These are phyloP conservation scores for Calonectria montana DNA, from an alignment of 2,329 filamentous ascomycete genomes.

Conservation along the genomic window DNA sequence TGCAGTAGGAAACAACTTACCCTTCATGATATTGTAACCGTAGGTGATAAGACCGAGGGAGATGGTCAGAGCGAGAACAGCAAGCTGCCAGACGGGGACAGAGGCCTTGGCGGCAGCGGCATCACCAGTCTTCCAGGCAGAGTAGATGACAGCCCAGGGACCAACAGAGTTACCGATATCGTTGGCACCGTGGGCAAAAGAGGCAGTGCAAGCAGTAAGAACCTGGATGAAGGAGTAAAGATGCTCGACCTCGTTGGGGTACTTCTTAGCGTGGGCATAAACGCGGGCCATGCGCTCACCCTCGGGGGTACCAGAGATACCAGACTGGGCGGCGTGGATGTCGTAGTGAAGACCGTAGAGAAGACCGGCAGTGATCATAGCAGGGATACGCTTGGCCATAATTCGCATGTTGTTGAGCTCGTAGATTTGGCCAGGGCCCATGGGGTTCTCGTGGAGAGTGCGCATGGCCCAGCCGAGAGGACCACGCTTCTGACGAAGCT, in stretches of 20 bases:
- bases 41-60: constrained; percentile 78
- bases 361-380: constrained; percentile 69
- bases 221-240: constrained; percentile 76
- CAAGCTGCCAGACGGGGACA: constrained; percentile 82
- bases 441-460: constrained; percentile 76
- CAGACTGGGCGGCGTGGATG: constrained; percentile 79
- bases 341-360: constrained; percentile 85
- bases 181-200: constrained; percentile 82
- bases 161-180: constrained; percentile 80
- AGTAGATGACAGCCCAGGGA: constrained; percentile 77
- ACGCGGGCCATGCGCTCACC: constrained; percentile 70
- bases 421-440: constrained; percentile 78
- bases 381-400: constrained; percentile 74
- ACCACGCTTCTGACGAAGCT: constrained; percentile 70
- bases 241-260: constrained; percentile 78
- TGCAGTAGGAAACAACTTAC: constrained; percentile 51
- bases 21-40: constrained; percentile 88
- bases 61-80: constrained; percentile 72
- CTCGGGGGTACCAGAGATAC: constrained; percentile 76
- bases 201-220: constrained; percentile 77
- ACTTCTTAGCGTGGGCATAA: constrained; percentile 73
- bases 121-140: constrained; percentile 72
- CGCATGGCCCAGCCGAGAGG: constrained; percentile 86
- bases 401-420: constrained; percentile 76
- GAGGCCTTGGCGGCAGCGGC: constrained; percentile 70